Evolutionary conservation across 495 filamentous ascomycete genomes (phyloP).

Genomic region (Achaetomiella virescens): DNA sequence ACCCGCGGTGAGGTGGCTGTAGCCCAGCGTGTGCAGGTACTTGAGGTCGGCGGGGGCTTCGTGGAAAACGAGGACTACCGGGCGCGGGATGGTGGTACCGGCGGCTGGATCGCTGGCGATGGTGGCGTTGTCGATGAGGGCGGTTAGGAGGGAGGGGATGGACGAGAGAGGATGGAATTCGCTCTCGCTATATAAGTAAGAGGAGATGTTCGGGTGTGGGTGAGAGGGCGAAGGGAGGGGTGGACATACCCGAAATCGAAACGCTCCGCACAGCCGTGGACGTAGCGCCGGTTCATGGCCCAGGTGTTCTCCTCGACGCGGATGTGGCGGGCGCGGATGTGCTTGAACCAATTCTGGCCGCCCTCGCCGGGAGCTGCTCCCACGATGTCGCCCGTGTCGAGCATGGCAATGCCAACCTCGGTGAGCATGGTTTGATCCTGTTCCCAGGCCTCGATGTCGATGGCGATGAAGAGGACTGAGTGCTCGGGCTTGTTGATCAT

Average conservation of each 20-base stretch:
- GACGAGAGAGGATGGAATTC: slow-evolving; percentile 22
- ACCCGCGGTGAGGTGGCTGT: slow-evolving; percentile 45
- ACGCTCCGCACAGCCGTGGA: slow-evolving; percentile 60
- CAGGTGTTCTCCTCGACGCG: slow-evolving; percentile 62
- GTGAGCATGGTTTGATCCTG: slow-evolving; percentile 55
- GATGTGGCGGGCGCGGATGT: slow-evolving; percentile 68
- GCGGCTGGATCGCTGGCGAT: neutral
- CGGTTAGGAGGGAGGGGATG: slow-evolving; percentile 15
- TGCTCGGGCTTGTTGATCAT: slow-evolving; percentile 40
- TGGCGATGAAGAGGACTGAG: slow-evolving; percentile 61
- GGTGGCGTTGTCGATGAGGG: slow-evolving; percentile 24
- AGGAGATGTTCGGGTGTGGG: slow-evolving; percentile 15
- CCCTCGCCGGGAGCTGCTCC: slow-evolving; percentile 50
- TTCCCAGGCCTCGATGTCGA: slow-evolving; percentile 84
- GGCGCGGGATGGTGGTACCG: slow-evolving; percentile 36
- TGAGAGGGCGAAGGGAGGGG: slow-evolving; percentile 19
- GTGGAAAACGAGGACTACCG: slow-evolving; percentile 75
- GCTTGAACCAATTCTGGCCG: slow-evolving; percentile 56
- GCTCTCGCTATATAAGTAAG: slow-evolving; percentile 26
- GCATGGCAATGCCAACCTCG: slow-evolving; percentile 76
- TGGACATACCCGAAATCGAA: slow-evolving; percentile 68
- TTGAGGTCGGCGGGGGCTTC: slow-evolving; percentile 57
- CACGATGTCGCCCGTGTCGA: slow-evolving; percentile 63
- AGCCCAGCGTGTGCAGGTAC: slow-evolving; percentile 57
- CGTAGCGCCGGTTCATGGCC: slow-evolving; percentile 56